These are phyloP conservation scores for Fusarium subglutinans DNA, from an alignment of 2,329 filamentous ascomycete genomes.

Conservation along the genomic window DNA sequence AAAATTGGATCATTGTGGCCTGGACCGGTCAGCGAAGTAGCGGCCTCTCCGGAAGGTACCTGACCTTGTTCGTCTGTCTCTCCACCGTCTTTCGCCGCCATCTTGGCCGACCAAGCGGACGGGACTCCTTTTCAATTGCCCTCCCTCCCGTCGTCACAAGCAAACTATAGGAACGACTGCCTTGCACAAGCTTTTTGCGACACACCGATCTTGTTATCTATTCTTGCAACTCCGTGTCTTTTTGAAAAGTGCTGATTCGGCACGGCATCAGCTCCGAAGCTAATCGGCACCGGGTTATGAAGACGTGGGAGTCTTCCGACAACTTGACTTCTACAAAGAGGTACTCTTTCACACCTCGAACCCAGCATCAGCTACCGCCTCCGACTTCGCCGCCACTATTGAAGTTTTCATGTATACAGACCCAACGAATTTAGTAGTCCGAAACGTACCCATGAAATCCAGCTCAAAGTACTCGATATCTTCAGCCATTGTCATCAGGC, in stretches of 20 bases:
- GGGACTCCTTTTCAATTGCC: slow-evolving; percentile 27
- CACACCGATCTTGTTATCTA: slow-evolving; percentile 6
- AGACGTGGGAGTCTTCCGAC: slow-evolving; percentile 3
- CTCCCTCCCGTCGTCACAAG: slow-evolving; percentile 27
- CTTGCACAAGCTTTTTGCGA: slow-evolving; percentile 5
- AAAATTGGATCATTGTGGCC: slow-evolving; percentile 34
- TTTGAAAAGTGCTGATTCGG: slow-evolving; percentile 3
- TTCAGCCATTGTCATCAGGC: slow-evolving; percentile 33
- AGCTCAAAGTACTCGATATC: slow-evolving; percentile 27
- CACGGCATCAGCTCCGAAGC: slow-evolving; percentile 22
- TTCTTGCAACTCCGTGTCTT: neutral
- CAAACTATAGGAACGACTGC: neutral
- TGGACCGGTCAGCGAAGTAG: slow-evolving; percentile 33
- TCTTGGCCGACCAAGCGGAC: slow-evolving; percentile 22
- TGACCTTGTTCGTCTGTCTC: slow-evolving; percentile 19
- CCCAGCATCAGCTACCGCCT: slow-evolving; percentile 14
- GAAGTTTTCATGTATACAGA: slow-evolving; percentile 32
- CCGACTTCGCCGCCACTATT: slow-evolving; percentile 26
- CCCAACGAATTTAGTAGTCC: slow-evolving; percentile 28
- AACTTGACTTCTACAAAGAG: slow-evolving; percentile 7
- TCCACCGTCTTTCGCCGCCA: slow-evolving; percentile 34
- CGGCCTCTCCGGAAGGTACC: slow-evolving; percentile 35
- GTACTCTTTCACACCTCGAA: slow-evolving; percentile 10
- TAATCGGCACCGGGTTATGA: slow-evolving; percentile 17
- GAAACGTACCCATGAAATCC: slow-evolving; percentile 21